Percentiles rank a stretch among this genome's conserved stretches.
Conservation (phyloP, 192 early-diverging fungal species). For the Mortierella hygrophila region DNA sequence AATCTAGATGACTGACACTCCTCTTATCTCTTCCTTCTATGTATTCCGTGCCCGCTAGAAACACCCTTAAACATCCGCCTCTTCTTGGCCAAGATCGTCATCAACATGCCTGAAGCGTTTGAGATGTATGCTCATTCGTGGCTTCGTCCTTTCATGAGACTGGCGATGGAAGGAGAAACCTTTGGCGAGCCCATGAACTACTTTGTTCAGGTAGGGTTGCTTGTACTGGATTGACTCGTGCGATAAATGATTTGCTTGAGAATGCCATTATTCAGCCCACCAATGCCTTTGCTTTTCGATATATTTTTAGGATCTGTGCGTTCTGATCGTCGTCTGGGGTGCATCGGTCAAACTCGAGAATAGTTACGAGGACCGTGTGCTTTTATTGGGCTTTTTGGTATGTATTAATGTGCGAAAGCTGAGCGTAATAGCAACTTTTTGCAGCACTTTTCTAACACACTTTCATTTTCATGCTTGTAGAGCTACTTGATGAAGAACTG, state of each 20-base stretch:
- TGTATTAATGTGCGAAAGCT: not conserved
- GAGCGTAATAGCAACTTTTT: not conserved
- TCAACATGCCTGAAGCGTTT: conserved; percentile 75
- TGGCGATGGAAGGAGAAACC: conserved; percentile 62
- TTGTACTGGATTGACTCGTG: not conserved
- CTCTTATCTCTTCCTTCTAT: not conserved
- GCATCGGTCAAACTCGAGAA: conserved; percentile 42
- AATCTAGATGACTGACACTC: not conserved
- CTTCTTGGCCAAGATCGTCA: conserved; percentile 74
- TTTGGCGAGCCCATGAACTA: conserved; percentile 76
- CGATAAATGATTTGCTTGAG: not conserved
- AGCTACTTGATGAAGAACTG: conserved; percentile 62
- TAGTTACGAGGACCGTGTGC: conserved; percentile 52
- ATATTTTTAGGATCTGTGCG: conserved; percentile 70
- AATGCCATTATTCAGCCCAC: not conserved
- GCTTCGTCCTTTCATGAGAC: conserved; percentile 69
- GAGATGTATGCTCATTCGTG: conserved; percentile 67
- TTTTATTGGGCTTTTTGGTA: conserved; percentile 63
- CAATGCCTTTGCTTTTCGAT: not conserved
- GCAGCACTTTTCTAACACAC: not conserved
- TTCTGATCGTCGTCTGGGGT: conserved; percentile 76
- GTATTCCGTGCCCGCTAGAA: conserved; percentile 27
- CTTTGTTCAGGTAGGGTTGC: conserved; percentile 71
- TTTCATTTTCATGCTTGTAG: conserved; percentile 22
- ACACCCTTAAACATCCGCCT: conserved; percentile 69